Evolutionary conservation across 257 asterid genomes (phyloP), one percentile per base, ranked within the genome.

Genomic region (Lycium ferocissimum): DNA sequence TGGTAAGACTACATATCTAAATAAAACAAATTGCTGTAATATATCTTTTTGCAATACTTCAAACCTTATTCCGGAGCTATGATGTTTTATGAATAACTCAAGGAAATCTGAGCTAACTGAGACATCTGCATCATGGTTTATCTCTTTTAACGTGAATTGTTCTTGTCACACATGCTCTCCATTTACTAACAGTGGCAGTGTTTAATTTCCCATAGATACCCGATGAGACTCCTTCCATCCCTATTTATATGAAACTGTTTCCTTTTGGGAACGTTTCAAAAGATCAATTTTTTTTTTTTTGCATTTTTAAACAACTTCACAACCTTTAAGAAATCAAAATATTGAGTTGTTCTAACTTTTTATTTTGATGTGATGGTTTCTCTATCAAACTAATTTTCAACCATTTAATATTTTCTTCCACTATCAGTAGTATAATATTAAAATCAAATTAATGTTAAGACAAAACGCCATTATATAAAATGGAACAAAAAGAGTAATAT

Each of bases 81-180:
- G 14, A 14, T 33, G 17, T 49, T 51, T 51, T 1, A 53, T 26
- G 65, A 53, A 78, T 0, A 53, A 78, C 26, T 53, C 49, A 26
- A 78, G 8, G 53, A 6, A 69, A 69, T 69, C 43, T 14, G n/a
- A 69, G 53, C 78, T 69, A 69, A 26, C 38, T 69, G 78, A 66
- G 75, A 66, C 75, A 66, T 66, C 47, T 66, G 75, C 75, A 35
- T 66, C 47, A 13, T 33, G 75, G 20, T 12, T 12, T 9, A 12
- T 13, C 13, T 6, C 5, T 35, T 35, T 5, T 66, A 6, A 66
- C 45, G 4, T 12, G 73, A 33, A 14, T 12, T 33, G n/a, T 65
- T 65, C 72, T 65, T 12, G 72, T 65, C 8, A 65, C 40, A 65
- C 45, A 33, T 9, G 70, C 5, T 26, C 18, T 65, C 40, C 72